Evolutionary conservation across 139 green algal species (phyloP), one percentile per base, ranked within the genome.

Genomic region (Chlorella vulgaris): DNA sequence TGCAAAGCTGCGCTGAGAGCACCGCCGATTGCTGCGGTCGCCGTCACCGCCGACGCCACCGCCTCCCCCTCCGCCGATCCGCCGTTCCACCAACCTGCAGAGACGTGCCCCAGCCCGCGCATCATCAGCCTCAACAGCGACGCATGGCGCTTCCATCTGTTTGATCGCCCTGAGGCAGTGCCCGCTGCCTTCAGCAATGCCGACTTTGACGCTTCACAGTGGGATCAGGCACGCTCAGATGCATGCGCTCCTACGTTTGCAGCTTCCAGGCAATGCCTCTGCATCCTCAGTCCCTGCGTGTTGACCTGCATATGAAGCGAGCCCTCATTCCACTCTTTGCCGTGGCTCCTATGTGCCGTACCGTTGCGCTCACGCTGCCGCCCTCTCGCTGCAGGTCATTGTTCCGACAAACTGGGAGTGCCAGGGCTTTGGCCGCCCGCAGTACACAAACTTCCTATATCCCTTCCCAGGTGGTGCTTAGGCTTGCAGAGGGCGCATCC

Each of bases 401-500:
- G 94, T 99, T 28, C 96, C 96, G 0, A 80, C 86, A 63, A 97
- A 95, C 77, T 98, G 94, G 93, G 94, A 99, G 86, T 92, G 88
- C 55, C 78, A 94, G 58, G 96, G 96, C 33, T 86, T 91, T 60
- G 93, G 95, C 47, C 89, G 69, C 8, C 96, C 96, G 22, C 96
- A 98, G 82, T 99, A 99, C 86, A 96, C 94, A 29, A 99, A 99
- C 83, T 95, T 97, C 43, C 74, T 91, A 5, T 99, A 99, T 86
- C 95, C 96, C 28, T 98, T 98, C 58, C 92, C 93, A 15, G 69
- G 55, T 65, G 21, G 55, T 28, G 55, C 55, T 28, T 15, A 28
- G n/a, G 47, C 15, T 15, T 24, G 47, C 47, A 15, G 47, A 15
- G n/a, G n/a, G n/a, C n/a, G n/a, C n/a, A n/a, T n/a, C n/a, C n/a